Base-by-base conservation (phyloP, 768 basidiomycete genomes). In the Tylopilus intermedius region DNA sequence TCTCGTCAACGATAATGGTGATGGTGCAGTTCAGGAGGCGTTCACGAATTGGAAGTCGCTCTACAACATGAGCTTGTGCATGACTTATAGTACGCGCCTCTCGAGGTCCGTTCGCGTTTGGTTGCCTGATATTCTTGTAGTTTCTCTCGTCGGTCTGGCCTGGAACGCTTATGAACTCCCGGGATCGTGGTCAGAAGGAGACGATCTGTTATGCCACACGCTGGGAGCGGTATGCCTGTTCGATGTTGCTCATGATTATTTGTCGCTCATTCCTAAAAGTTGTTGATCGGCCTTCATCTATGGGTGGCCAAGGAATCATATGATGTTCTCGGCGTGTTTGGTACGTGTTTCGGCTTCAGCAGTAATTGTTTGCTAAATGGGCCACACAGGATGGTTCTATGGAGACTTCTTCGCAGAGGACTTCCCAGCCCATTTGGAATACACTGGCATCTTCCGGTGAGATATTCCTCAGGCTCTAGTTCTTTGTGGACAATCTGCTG, bases 371-470 rank as follows among this genome's bases (percentile, higher is more conserved):
- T 37, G 33, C 45, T 54, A 21, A 64, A 44, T 44, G 10, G 13
- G 29, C 9, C 38, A 21, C 13, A 13, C 52, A 93, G 91, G 96
- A 24, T 99, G 96, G 96, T 94, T 97, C 72, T 99, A 96, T 60
- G 94, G 93, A 22, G 92, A 95, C 71, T 95, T 95, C 73, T 94
- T 94, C 76, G 87, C 94, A 72, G 91, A 95, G 62, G 88, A 93
- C 57, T 94, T 90, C 68, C 92, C 95, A 4, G 73, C 88, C 0
- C 82, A 90, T 55, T 74, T 98, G 8, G 92, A 94, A 54, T 98
- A 98, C 67, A 94, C 93, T 48, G 96, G 96, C 30, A 97, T 99
- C 59, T 99, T 95, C 72, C 84, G 95, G 83, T 93, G 62, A 46
- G 73, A 61, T 38, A 33, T 47, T 50, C 35, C 18, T 18, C 18